These are phyloP conservation scores for Verticillium klebahnii DNA, from an alignment of 2,329 filamentous ascomycete genomes.

Conservation along the genomic window DNA sequence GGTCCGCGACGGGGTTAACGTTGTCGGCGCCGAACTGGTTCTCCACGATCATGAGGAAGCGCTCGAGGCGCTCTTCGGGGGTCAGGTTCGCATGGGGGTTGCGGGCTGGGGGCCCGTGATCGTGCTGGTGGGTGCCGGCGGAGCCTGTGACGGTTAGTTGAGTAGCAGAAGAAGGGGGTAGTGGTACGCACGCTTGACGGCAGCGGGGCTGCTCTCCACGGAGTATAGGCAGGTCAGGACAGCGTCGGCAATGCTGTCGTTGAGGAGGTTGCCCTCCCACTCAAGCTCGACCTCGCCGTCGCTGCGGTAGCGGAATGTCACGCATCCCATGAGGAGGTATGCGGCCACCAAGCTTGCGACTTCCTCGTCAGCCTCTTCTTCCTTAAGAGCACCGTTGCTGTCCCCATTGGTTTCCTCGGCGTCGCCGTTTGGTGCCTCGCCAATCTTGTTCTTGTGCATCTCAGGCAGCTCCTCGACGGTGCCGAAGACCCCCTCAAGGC, in stretches of 20 bases:
- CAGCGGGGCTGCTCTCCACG: slow-evolving; percentile 89
- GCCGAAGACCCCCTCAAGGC: slow-evolving; percentile 89
- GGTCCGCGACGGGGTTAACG: slow-evolving; percentile 67
- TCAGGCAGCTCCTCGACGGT: slow-evolving; percentile 67
- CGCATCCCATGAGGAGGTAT: slow-evolving; percentile 83
- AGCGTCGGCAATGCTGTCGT: slow-evolving; percentile 96
- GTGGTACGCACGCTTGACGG: slow-evolving; percentile 80
- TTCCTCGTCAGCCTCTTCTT: slow-evolving; percentile 62
- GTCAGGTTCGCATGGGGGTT: slow-evolving; percentile 73
- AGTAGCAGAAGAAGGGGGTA: slow-evolving; percentile 10
- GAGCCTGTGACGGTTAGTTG: slow-evolving; percentile 39
- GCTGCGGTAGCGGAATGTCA: slow-evolving; percentile 71
- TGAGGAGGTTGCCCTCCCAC: slow-evolving; percentile 97
- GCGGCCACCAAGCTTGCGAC: slow-evolving; percentile 49
- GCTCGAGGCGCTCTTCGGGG: slow-evolving; percentile 72
- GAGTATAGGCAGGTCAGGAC: slow-evolving; percentile 89
- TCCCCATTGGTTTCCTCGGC: slow-evolving; percentile 30
- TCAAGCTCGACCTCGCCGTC: slow-evolving; percentile 83
- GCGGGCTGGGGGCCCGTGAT: slow-evolving; percentile 27
- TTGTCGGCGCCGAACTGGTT: slow-evolving; percentile 88
- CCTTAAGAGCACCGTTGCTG: slow-evolving; percentile 17
- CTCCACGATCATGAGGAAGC: slow-evolving; percentile 93
- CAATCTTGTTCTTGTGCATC: slow-evolving; percentile 37
- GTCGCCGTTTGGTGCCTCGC: slow-evolving; percentile 27
- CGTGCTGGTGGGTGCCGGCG: slow-evolving; percentile 37